Percentiles rank a stretch among this genome's conserved stretches.
Evolutionary conservation across 768 basidiomycete genomes (phyloP).

Genomic region (Trametes punicea): DNA sequence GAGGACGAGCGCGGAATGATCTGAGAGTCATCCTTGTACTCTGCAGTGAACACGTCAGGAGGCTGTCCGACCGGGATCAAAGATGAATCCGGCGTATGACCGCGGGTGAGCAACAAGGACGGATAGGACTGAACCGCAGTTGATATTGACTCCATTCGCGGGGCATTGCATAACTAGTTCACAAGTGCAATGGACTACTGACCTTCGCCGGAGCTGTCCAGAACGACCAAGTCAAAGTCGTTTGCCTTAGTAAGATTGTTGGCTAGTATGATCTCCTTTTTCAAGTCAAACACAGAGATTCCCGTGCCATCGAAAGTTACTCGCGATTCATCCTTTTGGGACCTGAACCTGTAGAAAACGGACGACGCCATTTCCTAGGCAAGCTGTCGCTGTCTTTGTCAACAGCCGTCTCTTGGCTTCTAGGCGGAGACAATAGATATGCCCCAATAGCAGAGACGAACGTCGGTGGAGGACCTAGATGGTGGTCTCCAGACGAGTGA

Average conservation of each 20-base stretch:
- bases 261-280: conserved; percentile 95
- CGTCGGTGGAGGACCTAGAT: background rate
- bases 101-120: too few species aligned
- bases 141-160: too few species aligned
- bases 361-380: conserved; percentile 71
- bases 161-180: too few species aligned
- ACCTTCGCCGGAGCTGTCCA: conserved; percentile 91
- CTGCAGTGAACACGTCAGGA: conserved; percentile 38
- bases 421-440: too few species aligned
- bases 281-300: conserved; percentile 98
- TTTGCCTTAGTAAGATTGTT: conserved; percentile 95
- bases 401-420: too few species aligned
- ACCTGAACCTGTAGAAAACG: conserved; percentile 98
- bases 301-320: conserved; percentile 98
- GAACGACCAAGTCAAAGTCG: conserved; percentile 92
- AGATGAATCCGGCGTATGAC: too few species aligned
- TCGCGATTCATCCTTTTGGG: conserved; percentile 90
- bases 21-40: conserved; percentile 87
- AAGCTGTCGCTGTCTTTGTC: background rate
- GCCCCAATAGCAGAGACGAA: too few species aligned
- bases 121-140: too few species aligned
- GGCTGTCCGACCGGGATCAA: background rate
- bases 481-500: background rate
- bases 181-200: conserved; percentile 11
- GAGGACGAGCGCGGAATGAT: conserved; percentile 95